These are phyloP conservation scores for Phytophthora niederhauseri DNA, from an alignment of 352 stramenopile genomes.

Conservation along the genomic window DNA sequence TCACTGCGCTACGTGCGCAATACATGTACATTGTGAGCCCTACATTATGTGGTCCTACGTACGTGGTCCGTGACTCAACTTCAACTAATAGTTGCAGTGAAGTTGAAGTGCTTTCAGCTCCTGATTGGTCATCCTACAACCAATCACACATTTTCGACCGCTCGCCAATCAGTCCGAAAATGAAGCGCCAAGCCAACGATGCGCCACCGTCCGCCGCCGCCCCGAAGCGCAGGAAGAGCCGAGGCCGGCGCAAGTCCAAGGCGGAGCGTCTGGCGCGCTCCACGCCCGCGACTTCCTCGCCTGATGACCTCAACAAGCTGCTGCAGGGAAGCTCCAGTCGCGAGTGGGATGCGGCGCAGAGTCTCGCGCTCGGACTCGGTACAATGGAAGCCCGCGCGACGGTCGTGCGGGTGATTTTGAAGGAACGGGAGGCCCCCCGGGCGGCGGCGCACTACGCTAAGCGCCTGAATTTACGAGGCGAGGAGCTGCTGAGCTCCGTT, in stretches of 20 bases:
- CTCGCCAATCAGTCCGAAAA: conserved; percentile 18
- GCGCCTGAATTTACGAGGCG: conserved; percentile 42
- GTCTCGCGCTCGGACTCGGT: conserved; percentile 48
- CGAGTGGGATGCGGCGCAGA: conserved; percentile 70
- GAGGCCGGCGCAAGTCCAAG: conserved; percentile 54
- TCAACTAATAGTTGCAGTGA: neutral
- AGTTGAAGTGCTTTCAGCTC: conserved; percentile 17
- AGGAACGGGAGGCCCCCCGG: conserved; percentile 38
- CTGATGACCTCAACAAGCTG: conserved; percentile 30
- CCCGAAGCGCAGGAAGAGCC: conserved; percentile 37
- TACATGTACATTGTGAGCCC: no score
- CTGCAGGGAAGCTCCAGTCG: conserved; percentile 41
- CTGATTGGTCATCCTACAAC: conserved; percentile 2
- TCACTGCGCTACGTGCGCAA: neutral
- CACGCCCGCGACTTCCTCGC: neutral
- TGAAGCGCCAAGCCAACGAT: conserved; percentile 18
- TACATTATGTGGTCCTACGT: no score
- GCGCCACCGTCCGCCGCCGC: neutral
- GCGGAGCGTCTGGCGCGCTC: conserved; percentile 50
- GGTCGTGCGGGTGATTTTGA: conserved; percentile 52
- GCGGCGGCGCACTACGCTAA: conserved; percentile 75
- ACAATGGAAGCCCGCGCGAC: conserved; percentile 40
- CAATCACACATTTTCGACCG: conserved; percentile 17
- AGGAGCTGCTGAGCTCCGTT: conserved; percentile 39
- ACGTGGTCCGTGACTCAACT: no score